A percentile compares a stretch with the other conserved stretches of the same genome.
These are phyloP conservation scores for Trichoderma harzianum DNA, from an alignment of 2,329 filamentous ascomycete species.

Conservation along the genomic window DNA sequence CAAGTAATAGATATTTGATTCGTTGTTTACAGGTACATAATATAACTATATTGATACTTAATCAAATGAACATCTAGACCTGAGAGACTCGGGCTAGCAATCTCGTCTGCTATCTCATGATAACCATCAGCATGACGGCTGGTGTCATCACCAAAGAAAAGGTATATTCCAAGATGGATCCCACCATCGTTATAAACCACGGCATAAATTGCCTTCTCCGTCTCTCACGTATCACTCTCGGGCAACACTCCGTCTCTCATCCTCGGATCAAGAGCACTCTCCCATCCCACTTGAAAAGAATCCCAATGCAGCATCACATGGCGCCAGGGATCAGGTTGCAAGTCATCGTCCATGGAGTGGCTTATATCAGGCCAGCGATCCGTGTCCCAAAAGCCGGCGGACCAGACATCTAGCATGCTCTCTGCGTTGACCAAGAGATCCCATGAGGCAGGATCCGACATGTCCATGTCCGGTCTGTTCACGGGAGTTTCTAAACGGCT, in stretches of 20 bases:
- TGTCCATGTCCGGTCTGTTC: not conserved
- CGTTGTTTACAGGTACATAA: not conserved
- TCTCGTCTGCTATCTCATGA: not conserved
- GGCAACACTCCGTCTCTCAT: not conserved
- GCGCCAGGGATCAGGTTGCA: not conserved
- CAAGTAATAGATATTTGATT: not conserved
- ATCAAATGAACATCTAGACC: too few species aligned
- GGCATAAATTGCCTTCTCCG: not conserved
- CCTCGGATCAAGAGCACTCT: not conserved
- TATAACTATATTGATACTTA: not conserved
- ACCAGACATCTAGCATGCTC: slow-evolving; percentile 19
- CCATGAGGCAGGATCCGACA: not conserved
- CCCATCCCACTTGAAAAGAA: not conserved
- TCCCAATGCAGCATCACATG: not conserved
- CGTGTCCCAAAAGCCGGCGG: slow-evolving; percentile 18
- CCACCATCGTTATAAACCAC: not conserved
- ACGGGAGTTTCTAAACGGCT: not conserved
- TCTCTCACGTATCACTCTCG: not conserved
- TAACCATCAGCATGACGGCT: not conserved
- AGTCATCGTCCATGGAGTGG: not conserved
- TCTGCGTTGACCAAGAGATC: not conserved
- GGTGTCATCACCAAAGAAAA: not conserved
- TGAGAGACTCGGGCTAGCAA: too few species aligned
- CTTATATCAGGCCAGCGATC: slow-evolving; percentile 13
- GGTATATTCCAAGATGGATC: not conserved